Evolutionary conservation across 2,329 filamentous ascomycete species (phyloP).

Genomic region (Cryphonectria carpinicola): DNA sequence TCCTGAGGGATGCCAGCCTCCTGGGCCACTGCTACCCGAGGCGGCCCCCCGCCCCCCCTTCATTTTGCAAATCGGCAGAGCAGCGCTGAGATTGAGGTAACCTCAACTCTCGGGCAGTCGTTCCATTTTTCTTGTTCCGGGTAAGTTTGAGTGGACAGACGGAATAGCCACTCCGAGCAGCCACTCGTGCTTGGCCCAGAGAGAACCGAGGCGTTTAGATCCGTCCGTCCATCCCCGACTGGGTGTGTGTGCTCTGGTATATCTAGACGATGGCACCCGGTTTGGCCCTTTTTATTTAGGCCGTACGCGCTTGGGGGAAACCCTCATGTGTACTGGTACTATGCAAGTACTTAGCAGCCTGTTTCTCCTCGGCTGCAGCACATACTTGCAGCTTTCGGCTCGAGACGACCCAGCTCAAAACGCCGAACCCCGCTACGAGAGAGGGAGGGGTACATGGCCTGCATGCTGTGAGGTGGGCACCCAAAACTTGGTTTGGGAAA

Average conservation of each 20-base stretch:
- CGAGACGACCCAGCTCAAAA: background rate
- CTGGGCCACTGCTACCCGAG: conserved; percentile 4
- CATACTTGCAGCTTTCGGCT: background rate
- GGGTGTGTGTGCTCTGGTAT: background rate
- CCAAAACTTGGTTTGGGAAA: background rate
- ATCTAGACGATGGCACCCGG: background rate
- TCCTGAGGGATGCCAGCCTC: conserved; percentile 6
- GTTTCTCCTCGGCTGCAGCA: background rate
- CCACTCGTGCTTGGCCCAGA: background rate
- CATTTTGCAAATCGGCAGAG: background rate
- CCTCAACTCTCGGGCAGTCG: background rate
- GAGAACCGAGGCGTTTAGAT: background rate
- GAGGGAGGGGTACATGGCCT: background rate
- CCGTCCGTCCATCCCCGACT: background rate
- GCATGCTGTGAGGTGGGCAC: conserved; percentile 3
- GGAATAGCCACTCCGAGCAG: conserved; percentile 6
- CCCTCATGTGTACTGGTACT: background rate
- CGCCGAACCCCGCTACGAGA: background rate
- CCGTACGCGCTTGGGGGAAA: background rate
- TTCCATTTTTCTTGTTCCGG: background rate
- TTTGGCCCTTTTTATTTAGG: background rate
- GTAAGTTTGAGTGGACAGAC: background rate
- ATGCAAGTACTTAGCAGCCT: background rate
- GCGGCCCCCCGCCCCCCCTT: background rate
- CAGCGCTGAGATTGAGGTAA: background rate